phyloP scores from a whole-genome alignment of 192 early-diverging fungal genomes.

The Backusella tarrabulga region DNA sequence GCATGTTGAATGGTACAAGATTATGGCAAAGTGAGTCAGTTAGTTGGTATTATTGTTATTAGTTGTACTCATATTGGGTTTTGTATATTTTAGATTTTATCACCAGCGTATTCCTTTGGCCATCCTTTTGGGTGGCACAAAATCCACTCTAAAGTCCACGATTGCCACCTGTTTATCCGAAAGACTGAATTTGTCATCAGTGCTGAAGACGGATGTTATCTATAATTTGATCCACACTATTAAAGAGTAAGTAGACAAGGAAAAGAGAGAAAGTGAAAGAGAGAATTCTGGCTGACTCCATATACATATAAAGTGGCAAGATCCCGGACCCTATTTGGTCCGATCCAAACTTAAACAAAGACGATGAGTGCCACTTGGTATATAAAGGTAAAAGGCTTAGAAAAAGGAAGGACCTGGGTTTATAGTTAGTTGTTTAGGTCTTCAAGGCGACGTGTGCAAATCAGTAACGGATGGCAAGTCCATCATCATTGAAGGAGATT shows the following conservation, averaged over 20 bases:
- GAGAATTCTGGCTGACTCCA: background rate
- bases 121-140: slow-evolving; percentile 24
- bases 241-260: slow-evolving; percentile 20
- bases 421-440: slow-evolving; percentile 7
- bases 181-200: slow-evolving; percentile 25
- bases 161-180: slow-evolving; percentile 29
- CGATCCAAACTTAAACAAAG: background rate
- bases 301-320: background rate
- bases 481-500: slow-evolving; percentile 27
- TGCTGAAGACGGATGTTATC: slow-evolving; percentile 26
- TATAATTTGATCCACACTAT: slow-evolving; percentile 32
- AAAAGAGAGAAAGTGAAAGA: background rate
- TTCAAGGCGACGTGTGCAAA: slow-evolving; percentile 21
- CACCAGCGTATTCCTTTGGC: slow-evolving; percentile 32
- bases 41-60: too few species aligned
- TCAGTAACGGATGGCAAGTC: slow-evolving; percentile 28
- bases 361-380: slow-evolving; percentile 15
- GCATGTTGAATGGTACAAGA: slow-evolving; percentile 20
- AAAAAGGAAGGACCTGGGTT: background rate
- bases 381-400: slow-evolving; percentile 11
- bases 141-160: slow-evolving; percentile 17
- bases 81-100: slow-evolving; percentile 12
- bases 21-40: slow-evolving; percentile 16
- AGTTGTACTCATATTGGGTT: background rate
- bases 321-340: slow-evolving; percentile 8